Percentiles rank a stretch among this genome's conserved stretches.
Conservation (phyloP, 2,329 filamentous ascomycete genomes). For the Aspergillus jensenii region DNA sequence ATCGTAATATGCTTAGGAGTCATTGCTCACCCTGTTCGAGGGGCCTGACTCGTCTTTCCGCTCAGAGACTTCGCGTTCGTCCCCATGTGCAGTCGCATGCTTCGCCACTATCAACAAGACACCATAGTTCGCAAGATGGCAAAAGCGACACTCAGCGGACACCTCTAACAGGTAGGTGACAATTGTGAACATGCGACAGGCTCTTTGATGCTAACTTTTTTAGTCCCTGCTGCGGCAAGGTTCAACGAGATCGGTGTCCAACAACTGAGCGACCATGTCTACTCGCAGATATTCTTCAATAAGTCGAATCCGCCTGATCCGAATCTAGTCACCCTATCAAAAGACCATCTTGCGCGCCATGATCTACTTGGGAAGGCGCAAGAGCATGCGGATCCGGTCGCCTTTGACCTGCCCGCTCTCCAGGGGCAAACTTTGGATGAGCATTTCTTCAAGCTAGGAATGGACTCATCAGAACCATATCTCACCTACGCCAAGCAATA, state of each 20-base stretch:
- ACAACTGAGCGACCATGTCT: constrained; percentile 81
- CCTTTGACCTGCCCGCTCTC: constrained; percentile 78
- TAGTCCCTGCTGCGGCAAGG: constrained; percentile 57
- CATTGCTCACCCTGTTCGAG: constrained; percentile 31
- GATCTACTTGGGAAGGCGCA: constrained; percentile 88
- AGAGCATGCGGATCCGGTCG: constrained; percentile 71
- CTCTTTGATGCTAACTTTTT: constrained; percentile 15
- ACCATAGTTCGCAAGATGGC: constrained; percentile 11
- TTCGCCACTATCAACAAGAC: constrained; percentile 14
- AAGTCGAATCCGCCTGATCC: constrained; percentile 56
- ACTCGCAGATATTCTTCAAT: constrained; percentile 75
- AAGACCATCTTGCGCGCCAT: constrained; percentile 79
- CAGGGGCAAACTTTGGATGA: constrained; percentile 84
- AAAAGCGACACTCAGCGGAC: constrained; percentile 7
- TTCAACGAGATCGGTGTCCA: constrained; percentile 95
- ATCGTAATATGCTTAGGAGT: constrained; percentile 28
- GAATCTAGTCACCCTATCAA: constrained; percentile 75
- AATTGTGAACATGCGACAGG: not conserved
- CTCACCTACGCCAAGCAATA: constrained; percentile 74
- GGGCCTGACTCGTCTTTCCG: constrained; percentile 28
- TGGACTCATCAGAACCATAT: constrained; percentile 84
- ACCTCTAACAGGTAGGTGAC: constrained; percentile 31
- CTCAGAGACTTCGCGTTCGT: constrained; percentile 25
- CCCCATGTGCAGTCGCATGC: constrained; percentile 13
- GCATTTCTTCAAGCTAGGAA: constrained; percentile 86